Base-by-base conservation (phyloP, 192 early-diverging fungal genomes). In the Lobosporangium transversale region DNA sequence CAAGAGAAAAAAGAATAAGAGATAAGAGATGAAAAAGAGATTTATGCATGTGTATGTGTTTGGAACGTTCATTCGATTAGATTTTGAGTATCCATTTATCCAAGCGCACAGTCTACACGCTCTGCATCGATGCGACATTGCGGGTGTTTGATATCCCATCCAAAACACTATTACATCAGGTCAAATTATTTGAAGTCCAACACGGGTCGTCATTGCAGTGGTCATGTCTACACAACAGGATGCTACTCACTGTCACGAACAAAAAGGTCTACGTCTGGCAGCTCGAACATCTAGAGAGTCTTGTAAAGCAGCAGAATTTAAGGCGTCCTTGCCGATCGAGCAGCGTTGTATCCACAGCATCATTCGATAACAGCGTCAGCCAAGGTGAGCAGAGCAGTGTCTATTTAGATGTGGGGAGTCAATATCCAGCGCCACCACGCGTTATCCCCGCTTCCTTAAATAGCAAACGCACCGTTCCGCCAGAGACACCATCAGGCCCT, bases 261-360 rank as follows among this genome's bases (percentile, higher is more conserved):
- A 76, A 57, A 35, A 76, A 62, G 17, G 47, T 76, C 3, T 76
- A 76, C 24, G 53, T 67, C 47, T 76, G 73, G 73, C 73, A 76
- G 12, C 51, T 76, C 21, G 73, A 76, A 30, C 58, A 66, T 27
- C 44, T 76, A 0, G 73, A 76, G 3, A 67, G 58, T 9, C 40
- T 66, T 1, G 63, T 67, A 3, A 55, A 58, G 3, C 54, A 58
- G 26, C 61, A 62, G 37, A n/a, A n/a, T n/a, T n/a, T n/a, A n/a
- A n/a, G n/a, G n/a, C n/a, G n/a, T n/a, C n/a, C n/a, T n/a, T n/a
- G n/a, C n/a, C 43, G 36, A 27, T 10, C 37, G 8, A 54, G 32
- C 2, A 9, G 18, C 9, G 29, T 35, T 2, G 20, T 20, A 8
- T 23, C 36, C 6, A 23, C 40, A 6, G 21, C 43, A 2, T 17